Base-by-base conservation (phyloP, 768 basidiomycete genomes). In the Candolleomyces efflorescens region DNA sequence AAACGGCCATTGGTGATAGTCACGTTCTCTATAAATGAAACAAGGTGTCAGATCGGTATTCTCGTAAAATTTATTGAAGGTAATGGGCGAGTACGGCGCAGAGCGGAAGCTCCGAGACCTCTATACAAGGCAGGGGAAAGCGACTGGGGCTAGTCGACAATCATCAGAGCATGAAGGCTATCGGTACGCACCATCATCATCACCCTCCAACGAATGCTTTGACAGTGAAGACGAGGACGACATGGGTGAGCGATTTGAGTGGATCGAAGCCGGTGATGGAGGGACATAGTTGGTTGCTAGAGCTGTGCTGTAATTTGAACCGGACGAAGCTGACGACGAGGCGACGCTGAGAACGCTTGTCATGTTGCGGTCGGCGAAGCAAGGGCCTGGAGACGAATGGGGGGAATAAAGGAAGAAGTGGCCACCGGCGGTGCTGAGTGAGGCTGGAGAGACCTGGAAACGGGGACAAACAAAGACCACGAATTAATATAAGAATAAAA, bases 141-240 rank as follows among this genome's bases (percentile, higher is more conserved):
- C 49, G 24, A 23, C 26, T 18, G 36, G 51, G 1, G 22, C 20
- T n/a, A 26, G 46, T 13, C 43, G 20, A 22, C 43, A 44, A 11
- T 44, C 10, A 44, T 50, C 37, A 20, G 36, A 24, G 13, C 51
- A 37, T n/a, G 17, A 13, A 39, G 54, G 48, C 54, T 57, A 52
- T 18, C 27, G 43, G 36, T 39, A 63, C 78, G 60, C 64, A 86
- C 89, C 89, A 76, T 89, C 85, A 67, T 90, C 87, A 55, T 75
- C 82, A 58, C 69, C 69, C 71, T 77, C 74, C 62, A 85, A 71
- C 23, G 86, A 85, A 36, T 74, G 57, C 55, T 75, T 80, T 36
- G 86, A 86, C 7, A 87, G 81, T 23, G 82, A 82, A 27, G 60
- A 59, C 3, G 60, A 57, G 23, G 62, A 54, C 45, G 58, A 59